phyloP scores from a whole-genome alignment of 345 rosid species.

The Abelmoschus esculentus region DNA sequence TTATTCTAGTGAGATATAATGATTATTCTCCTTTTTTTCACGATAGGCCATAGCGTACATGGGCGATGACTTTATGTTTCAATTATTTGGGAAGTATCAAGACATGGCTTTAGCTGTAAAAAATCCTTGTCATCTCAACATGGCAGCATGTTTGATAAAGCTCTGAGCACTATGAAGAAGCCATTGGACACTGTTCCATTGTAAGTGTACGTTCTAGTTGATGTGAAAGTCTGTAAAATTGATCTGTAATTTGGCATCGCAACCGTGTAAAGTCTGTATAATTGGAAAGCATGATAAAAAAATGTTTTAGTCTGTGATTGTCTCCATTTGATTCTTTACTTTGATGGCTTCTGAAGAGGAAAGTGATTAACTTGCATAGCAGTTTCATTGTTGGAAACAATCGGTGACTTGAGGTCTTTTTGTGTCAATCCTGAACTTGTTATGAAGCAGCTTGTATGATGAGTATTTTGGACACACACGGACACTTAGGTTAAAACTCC shows the following conservation, averaged over 20 bases:
- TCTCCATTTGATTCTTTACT: too few species aligned
- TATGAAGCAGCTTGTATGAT: neutral
- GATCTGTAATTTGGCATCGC: too few species aligned
- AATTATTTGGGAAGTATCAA: constrained; percentile 84
- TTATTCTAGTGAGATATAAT: constrained; percentile 8
- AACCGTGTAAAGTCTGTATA: too few species aligned
- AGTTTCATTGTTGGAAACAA: neutral
- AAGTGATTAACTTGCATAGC: neutral
- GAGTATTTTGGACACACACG: too few species aligned
- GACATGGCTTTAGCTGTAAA: constrained; percentile 98
- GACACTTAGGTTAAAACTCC: neutral
- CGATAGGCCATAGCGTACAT: constrained; percentile 87
- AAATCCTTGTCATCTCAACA: constrained; percentile 93
- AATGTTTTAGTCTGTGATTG: too few species aligned
- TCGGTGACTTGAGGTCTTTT: neutral
- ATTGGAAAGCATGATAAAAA: too few species aligned
- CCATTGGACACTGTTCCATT: constrained; percentile 72
- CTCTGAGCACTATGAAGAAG: constrained; percentile 73
- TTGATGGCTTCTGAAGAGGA: neutral
- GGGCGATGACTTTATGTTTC: constrained; percentile 97
- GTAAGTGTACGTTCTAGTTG: constrained; percentile 31
- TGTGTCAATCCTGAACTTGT: neutral
- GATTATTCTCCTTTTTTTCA: neutral
- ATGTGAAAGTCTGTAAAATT: too few species aligned
- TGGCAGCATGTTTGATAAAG: constrained; percentile 87